Base-by-base conservation (phyloP, 106 monocot species). In the Allium sativum region DNA sequence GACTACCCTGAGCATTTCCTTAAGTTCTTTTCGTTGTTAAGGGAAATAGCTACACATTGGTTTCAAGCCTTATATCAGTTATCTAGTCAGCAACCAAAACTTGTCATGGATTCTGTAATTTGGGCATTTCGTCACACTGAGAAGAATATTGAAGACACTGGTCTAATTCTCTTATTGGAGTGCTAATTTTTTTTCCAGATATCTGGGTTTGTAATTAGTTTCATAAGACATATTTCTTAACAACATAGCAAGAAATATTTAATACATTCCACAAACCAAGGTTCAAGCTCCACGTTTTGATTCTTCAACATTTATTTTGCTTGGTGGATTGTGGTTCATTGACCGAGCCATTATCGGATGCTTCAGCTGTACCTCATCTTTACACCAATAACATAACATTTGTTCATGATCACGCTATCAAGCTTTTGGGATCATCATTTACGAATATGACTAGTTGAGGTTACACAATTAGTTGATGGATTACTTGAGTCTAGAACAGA, bases 41-140 rank as follows among this genome's bases (percentile, higher is more conserved):
- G 85, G 31, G 88, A 88, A 9, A 93, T 93, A 65, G 93, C 88
- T 40, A 85, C 82, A 44, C 80, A 93, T 70, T 93, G 93, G 78
- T 93, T 93, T 60, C 84, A 76, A 56, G 88, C 93, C 21, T 53
- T 93, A 40, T 72, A 79, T 69, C 88, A 82, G 58, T 78, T 93
- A 59, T 93, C 93, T 21, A 82, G 84, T 75, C 78, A 93, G 93
- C 93, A 93, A 93, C 60, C 88, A 67, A 82, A 88, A 52, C 82
- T 93, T 56, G 85, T 93, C 0, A 82, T 93, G 79, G 88, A 93
- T 73, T 93, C 93, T 9, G 84, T 93, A 63, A 88, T 73, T 22
- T 93, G 93, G 93, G 93, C 93, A 53, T 93, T 85, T 59, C 78
- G 93, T 59, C 93, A 93, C 62, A 93, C 93, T 18, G 93, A 93